Evolutionary conservation across 2,329 filamentous ascomycete genomes (phyloP).

Genomic region (Didymella sp.): DNA sequence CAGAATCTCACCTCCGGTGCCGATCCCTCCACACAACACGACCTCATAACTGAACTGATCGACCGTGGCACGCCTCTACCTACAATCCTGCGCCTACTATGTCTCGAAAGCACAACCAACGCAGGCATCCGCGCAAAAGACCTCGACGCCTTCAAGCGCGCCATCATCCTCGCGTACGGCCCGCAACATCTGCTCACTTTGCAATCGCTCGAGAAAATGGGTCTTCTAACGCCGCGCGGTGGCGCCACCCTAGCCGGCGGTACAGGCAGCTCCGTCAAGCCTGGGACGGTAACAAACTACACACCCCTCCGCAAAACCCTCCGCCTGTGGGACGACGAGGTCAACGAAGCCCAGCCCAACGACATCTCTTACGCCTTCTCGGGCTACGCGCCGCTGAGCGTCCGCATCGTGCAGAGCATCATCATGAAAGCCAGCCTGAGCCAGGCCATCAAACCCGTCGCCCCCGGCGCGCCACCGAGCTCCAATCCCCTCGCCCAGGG

Average conservation of each 20-base stretch:
- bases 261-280: conserved; percentile 39
- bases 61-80: conserved; percentile 80
- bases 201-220: conserved; percentile 84
- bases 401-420: conserved; percentile 90
- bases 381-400: conserved; percentile 90
- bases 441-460: conserved; percentile 62
- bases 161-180: conserved; percentile 90
- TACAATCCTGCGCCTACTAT: conserved; percentile 84
- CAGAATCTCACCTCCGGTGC: conserved; percentile 92
- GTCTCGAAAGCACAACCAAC: conserved; percentile 87
- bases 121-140: conserved; percentile 89
- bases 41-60: conserved; percentile 93
- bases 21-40: conserved; percentile 87
- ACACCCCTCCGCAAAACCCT: conserved; percentile 84
- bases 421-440: conserved; percentile 85
- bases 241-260: conserved; percentile 56
- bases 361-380: conserved; percentile 98
- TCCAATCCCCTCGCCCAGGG: conserved; percentile 72
- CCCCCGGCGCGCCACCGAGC: conserved; percentile 45
- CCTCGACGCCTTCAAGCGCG: conserved; percentile 84
- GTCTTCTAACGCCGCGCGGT: conserved; percentile 73
- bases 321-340: conserved; percentile 91
- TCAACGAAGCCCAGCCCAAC: conserved; percentile 91
- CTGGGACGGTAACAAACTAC: conserved; percentile 75
- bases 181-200: conserved; percentile 94